Evolutionary conservation across 1,139 yeast species (phyloP).

Genomic region (Chernovozyma aurita): DNA sequence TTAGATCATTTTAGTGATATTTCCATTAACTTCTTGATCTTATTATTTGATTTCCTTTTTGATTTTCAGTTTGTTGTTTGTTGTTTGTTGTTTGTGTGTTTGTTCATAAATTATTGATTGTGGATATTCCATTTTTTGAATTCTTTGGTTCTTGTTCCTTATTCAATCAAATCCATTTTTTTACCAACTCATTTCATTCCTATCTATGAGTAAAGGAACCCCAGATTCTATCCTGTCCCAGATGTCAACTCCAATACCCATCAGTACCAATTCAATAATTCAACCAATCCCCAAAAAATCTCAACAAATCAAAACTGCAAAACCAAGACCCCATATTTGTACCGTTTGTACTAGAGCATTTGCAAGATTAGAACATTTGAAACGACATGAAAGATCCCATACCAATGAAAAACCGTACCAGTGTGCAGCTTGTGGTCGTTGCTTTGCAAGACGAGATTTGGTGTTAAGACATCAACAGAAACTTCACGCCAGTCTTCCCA

Average conservation of each 20-base stretch:
- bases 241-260: not conserved
- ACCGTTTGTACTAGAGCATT: slow-evolving; percentile 29
- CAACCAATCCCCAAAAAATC: slow-evolving; percentile 88
- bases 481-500: slow-evolving; percentile 25
- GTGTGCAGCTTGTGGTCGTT: slow-evolving; percentile 48
- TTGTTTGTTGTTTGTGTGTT: too few species aligned
- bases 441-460: slow-evolving; percentile 46
- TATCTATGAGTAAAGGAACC: not conserved
- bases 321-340: slow-evolving; percentile 29
- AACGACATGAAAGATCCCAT: slow-evolving; percentile 30
- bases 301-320: slow-evolving; percentile 72
- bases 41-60: too few species aligned
- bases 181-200: not conserved
- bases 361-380: slow-evolving; percentile 29
- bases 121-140: too few species aligned
- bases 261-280: not conserved
- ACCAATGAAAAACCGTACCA: slow-evolving; percentile 36
- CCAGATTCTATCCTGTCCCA: not conserved
- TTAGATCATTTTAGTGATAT: too few species aligned
- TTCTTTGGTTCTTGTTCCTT: too few species aligned
- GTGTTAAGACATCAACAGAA: slow-evolving; percentile 47
- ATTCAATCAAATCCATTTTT: too few species aligned
- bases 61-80: too few species aligned
- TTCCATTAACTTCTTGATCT: not conserved
- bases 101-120: too few species aligned